Evolutionary conservation across 2,329 filamentous ascomycete species (phyloP), one percentile per base, ranked within the genome.

Genomic region (Fusarium sp.): DNA sequence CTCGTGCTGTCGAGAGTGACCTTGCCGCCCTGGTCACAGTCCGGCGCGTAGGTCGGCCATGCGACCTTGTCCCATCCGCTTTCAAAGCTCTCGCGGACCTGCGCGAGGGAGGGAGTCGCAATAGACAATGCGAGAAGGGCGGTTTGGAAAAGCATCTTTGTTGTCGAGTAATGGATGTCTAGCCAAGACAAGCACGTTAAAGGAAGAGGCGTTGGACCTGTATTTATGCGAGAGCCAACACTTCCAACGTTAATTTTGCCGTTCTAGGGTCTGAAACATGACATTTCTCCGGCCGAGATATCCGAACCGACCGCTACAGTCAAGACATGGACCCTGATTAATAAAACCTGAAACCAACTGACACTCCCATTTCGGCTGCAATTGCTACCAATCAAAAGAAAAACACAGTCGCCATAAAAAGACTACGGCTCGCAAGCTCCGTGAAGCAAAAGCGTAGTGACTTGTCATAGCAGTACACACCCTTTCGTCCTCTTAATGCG

Each of bases 21-120:
- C 67, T 83, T 87, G 41, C 89, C 89, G 56, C 89, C 89, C 78
- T 91, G 89, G 81, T 84, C 90, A 78, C 90, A 92, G 81, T 91
- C 88, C 4, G 85, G 81, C 4, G 90, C 89, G 72, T 91, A 91
- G 9, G 83, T 89, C 0, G 89, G 86, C 90, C 90, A 91, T 67
- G 86, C 84, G 0, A 87, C 82, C 73, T 88, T 78, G 76, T 91
- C 87, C 88, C 86, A 90, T 48, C 90, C 90, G 64, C 78, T 84
- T 78, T 92, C 90, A 67, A 91, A 92, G 77, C 85, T 86, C 50
- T 89, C 86, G 1, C 86, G 84, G 73, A 90, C 82, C 76, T 91
- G 89, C 66, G 84, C 89, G 22, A 88, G 74, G 29, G 88, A 82
- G 59, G 85, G 81, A 2, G 87, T 85, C 45, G 87, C 78, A 48